Percentiles rank a stretch among this genome's conserved stretches.
Conservation (phyloP, 148 eudicot species). For the Diospyros kaki region DNA sequence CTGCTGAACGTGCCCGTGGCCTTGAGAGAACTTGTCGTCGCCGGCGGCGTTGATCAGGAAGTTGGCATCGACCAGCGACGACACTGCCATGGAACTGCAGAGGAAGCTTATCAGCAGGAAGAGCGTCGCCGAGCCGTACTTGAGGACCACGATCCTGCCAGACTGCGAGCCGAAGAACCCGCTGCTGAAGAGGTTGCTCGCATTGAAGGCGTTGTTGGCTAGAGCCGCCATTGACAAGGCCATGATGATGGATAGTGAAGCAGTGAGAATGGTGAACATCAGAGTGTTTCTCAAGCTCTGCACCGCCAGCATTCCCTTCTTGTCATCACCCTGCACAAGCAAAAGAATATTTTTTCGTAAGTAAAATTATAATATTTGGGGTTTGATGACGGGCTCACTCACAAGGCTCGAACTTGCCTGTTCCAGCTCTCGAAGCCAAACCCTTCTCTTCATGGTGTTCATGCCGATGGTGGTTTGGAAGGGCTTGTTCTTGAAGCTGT, state of each 20-base stretch:
- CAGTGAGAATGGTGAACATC: conserved; percentile 65
- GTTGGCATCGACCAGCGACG: conserved; percentile 1
- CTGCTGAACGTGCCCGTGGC: conserved; percentile 26
- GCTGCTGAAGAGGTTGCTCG: conserved; percentile 29
- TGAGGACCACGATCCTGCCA: conserved; percentile 43
- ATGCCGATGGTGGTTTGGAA: conserved; percentile 41
- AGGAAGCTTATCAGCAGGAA: conserved; percentile 62
- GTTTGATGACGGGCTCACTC: neutral
- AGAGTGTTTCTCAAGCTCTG: conserved; percentile 79
- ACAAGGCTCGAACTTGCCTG: conserved; percentile 28
- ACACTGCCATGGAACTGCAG: conserved; percentile 63
- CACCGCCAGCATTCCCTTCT: conserved; percentile 68
- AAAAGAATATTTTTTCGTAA: neutral
- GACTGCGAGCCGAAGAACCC: conserved; percentile 51
- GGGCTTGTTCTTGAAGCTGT: conserved; percentile 42
- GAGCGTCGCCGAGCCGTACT: conserved; percentile 53
- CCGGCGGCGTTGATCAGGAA: conserved; percentile 67
- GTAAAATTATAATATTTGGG: neutral
- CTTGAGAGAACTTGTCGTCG: conserved; percentile 25
- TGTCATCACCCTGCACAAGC: conserved; percentile 60
- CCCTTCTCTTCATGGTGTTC: conserved; percentile 28
- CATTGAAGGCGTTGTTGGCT: conserved; percentile 58
- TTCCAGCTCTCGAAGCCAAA: conserved; percentile 39
- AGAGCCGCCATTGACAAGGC: conserved; percentile 53
- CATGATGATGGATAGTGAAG: conserved; percentile 45